Conservation (phyloP, 352 stramenopile species). For the Phytopythium delawarense region DNA sequence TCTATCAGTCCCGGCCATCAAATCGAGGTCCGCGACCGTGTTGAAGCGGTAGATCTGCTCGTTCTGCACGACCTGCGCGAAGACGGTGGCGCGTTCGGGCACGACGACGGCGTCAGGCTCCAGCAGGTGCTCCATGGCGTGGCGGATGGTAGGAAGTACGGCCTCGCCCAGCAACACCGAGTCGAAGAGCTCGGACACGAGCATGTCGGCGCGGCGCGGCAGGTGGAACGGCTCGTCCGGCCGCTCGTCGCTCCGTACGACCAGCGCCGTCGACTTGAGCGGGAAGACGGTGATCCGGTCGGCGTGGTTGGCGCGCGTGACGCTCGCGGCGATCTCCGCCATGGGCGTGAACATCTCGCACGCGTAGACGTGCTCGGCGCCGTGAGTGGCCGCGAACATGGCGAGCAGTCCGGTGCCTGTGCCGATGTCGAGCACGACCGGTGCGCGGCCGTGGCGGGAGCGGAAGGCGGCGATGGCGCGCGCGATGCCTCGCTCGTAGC, state of each 20-base stretch:
- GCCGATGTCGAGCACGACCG: constrained; percentile 79
- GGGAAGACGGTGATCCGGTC: constrained; percentile 78
- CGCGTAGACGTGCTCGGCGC: constrained; percentile 87
- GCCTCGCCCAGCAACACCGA: constrained; percentile 88
- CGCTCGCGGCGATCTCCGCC: constrained; percentile 70
- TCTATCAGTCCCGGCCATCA: background rate
- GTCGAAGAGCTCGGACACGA: constrained; percentile 93
- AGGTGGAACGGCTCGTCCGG: constrained; percentile 28
- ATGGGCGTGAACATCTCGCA: constrained; percentile 90
- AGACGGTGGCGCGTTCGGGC: constrained; percentile 60
- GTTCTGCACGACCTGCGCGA: constrained; percentile 66
- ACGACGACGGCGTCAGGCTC: constrained; percentile 55
- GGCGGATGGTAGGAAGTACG: constrained; percentile 78
- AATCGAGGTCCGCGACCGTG: constrained; percentile 26
- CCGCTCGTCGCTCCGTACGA: constrained; percentile 19
- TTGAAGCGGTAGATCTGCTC: constrained; percentile 67
- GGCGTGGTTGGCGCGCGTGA: constrained; percentile 62
- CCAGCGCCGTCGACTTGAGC: constrained; percentile 69
- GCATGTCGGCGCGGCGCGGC: constrained; percentile 75
- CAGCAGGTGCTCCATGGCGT: constrained; percentile 70
- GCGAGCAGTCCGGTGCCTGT: constrained; percentile 78
- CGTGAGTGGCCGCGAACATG: constrained; percentile 85
- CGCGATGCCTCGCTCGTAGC: constrained; percentile 74
- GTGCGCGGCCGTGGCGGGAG: constrained; percentile 28
- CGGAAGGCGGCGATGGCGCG: constrained; percentile 54